Percentiles rank a stretch among this genome's conserved stretches.
Conservation (phyloP, 2,329 filamentous ascomycete genomes). For the Microdochium nivale region DNA sequence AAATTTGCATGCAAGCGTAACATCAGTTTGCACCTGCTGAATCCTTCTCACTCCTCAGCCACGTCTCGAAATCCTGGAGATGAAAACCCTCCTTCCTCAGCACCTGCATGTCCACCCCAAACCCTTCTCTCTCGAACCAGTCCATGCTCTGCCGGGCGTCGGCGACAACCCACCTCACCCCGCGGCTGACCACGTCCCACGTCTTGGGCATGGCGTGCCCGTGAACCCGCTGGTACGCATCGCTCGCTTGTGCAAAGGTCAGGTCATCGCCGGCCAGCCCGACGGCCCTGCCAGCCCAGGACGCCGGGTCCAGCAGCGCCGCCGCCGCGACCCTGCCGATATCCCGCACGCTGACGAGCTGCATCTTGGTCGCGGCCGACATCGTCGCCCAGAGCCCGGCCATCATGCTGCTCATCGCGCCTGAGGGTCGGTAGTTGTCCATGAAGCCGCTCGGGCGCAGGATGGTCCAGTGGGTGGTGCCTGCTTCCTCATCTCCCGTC, state of each 20-base stretch:
- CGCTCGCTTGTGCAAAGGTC: not conserved
- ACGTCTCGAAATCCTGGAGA: not conserved
- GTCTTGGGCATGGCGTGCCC: not conserved
- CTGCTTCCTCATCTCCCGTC: too few species aligned
- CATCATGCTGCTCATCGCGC: conserved; percentile 19
- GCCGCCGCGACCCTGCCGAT: conserved; percentile 26
- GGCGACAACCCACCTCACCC: not conserved
- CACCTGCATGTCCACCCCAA: not conserved
- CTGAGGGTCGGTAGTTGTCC: conserved; percentile 25
- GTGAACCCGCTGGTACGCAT: not conserved
- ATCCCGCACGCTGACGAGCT: conserved; percentile 27
- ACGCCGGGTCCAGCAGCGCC: conserved; percentile 16
- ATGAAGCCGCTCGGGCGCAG: conserved; percentile 30
- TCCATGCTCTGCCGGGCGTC: not conserved
- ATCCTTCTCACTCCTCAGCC: not conserved
- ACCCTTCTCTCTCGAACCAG: not conserved
- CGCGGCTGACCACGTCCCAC: not conserved
- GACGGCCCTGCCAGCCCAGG: conserved; percentile 21
- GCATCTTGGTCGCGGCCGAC: conserved; percentile 19
- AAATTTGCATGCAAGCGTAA: too few species aligned
- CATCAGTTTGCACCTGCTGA: too few species aligned
- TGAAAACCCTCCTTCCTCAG: not conserved
- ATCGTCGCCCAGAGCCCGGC: conserved; percentile 21
- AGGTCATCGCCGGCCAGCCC: conserved; percentile 22
- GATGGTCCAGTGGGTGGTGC: conserved; percentile 28